A percentile compares a stretch with the other conserved stretches of the same genome.
Evolutionary conservation across 1,139 yeast species (phyloP).

Genomic region (Suhomyces chickasaworum): DNA sequence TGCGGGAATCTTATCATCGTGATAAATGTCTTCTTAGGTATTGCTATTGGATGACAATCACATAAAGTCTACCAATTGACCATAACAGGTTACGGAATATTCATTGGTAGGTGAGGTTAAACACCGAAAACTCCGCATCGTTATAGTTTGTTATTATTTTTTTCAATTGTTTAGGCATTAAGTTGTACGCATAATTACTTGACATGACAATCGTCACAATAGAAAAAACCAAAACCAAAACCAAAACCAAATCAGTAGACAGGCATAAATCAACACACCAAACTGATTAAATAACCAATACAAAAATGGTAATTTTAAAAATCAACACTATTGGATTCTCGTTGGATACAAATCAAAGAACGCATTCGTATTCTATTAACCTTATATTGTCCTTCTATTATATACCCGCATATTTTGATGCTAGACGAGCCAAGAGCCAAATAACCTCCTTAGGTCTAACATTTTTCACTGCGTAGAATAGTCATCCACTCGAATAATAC

Average conservation of each 20-base stretch:
- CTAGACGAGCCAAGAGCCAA: neutral
- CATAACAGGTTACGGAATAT: neutral
- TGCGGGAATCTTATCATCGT: neutral
- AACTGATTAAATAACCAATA: too few species aligned
- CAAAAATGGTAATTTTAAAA: neutral
- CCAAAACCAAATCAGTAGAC: too few species aligned
- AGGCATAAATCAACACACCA: too few species aligned
- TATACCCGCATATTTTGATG: neutral
- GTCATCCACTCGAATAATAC: neutral
- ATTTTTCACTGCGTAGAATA: neutral
- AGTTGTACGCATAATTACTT: neutral
- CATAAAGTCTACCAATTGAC: neutral
- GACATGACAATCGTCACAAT: neutral
- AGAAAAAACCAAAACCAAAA: too few species aligned
- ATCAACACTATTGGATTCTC: neutral
- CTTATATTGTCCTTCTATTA: slow-evolving; percentile 1
- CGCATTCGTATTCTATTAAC: slow-evolving; percentile 1
- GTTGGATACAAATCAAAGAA: neutral
- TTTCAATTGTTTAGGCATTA: neutral
- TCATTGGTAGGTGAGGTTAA: neutral
- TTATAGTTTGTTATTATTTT: neutral
- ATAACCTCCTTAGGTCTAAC: neutral
- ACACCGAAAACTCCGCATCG: neutral
- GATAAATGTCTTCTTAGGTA: neutral
- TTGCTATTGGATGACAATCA: neutral